These are phyloP conservation scores for Juglanconis oblonga DNA, from an alignment of 2,329 filamentous ascomycete genomes.

Conservation along the genomic window DNA sequence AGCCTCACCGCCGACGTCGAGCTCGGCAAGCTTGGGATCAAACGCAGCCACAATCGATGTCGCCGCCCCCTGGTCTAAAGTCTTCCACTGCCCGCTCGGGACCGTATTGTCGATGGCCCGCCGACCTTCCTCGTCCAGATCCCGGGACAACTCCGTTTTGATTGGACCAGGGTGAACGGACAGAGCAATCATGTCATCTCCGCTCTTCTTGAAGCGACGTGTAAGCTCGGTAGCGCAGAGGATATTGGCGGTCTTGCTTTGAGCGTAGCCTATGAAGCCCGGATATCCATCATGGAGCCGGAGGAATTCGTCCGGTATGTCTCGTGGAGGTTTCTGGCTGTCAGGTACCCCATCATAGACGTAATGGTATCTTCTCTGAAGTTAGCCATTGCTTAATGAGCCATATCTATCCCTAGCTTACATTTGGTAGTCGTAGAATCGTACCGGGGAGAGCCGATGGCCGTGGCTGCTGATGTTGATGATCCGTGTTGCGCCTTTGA, in stretches of 20 bases:
- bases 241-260: conserved; percentile 47
- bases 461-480: conserved; percentile 40
- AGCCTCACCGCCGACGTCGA: conserved; percentile 19
- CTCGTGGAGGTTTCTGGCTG: conserved; percentile 17
- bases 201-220: conserved; percentile 28
- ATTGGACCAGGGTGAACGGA: conserved; percentile 16
- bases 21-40: conserved; percentile 32
- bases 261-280: conserved; percentile 40
- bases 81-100: conserved; percentile 32
- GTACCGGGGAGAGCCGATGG: conserved; percentile 35
- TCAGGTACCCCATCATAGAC: conserved; percentile 32
- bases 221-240: conserved; percentile 35
- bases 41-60: conserved; percentile 41
- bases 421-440: conserved; percentile 42
- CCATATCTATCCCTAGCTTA: neutral
- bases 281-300: conserved; percentile 23
- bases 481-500: conserved; percentile 30
- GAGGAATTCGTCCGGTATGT: conserved; percentile 6
- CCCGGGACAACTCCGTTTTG: conserved; percentile 23
- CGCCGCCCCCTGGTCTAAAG: conserved; percentile 33
- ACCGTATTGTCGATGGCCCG: conserved; percentile 25
- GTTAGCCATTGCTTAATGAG: neutral
- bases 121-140: conserved; percentile 23
- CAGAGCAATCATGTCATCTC: conserved; percentile 14
- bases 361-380: conserved; percentile 23